These are phyloP conservation scores for Eucalyptus globulus DNA, from an alignment of 345 rosid species.

Conservation along the genomic window DNA sequence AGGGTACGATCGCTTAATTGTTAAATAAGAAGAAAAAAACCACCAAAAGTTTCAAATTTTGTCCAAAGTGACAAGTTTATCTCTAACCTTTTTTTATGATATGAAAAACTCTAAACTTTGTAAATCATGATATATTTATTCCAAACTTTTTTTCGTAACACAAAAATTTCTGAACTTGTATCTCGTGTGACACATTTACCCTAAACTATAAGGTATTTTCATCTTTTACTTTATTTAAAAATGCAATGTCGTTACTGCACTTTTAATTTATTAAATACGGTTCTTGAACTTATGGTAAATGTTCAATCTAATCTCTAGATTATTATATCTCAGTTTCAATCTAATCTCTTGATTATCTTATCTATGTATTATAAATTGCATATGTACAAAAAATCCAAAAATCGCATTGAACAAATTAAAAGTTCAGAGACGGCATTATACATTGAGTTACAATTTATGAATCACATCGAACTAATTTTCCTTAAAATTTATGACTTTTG, in stretches of 20 bases:
- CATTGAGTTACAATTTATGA: no score
- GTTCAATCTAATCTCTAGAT: background rate
- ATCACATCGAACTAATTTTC: background rate
- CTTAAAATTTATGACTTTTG: background rate
- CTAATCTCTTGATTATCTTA: background rate
- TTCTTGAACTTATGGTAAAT: background rate
- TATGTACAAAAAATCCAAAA: rapidly evolving
- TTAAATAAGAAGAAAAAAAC: rapidly evolving
- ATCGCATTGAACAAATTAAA: no score
- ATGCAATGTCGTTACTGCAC: rapidly evolving
- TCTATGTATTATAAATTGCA: no score
- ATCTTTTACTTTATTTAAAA: no score
- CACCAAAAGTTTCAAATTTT: rapidly evolving
- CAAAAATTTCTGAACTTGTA: rapidly evolving
- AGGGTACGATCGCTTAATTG: background rate
- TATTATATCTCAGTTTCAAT: no score
- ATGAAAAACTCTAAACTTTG: rapidly evolving
- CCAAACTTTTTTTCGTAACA: no score
- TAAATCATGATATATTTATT: rapidly evolving
- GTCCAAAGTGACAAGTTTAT: rapidly evolving
- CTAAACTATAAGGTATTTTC: no score
- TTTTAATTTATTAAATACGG: no score
- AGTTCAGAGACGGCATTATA: rapidly evolving
- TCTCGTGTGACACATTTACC: rapidly evolving
- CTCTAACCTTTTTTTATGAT: rapidly evolving